Conservation (phyloP, 345 rosid species). For the Brassica carinata region DNA sequence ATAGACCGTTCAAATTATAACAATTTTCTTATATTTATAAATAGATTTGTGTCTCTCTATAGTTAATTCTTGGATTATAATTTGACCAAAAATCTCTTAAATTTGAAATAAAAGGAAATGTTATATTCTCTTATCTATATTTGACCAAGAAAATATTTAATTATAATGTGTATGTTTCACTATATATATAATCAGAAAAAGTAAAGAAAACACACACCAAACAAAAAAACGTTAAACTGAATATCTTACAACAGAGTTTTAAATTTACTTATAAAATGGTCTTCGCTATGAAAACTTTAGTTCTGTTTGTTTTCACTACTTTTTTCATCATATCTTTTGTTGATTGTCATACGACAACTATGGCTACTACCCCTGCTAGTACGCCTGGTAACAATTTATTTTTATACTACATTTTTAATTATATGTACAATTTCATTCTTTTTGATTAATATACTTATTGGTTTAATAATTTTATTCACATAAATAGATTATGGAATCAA, state of each 20-base stretch:
- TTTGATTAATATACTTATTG: background rate
- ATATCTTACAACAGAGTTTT: background rate
- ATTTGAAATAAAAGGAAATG: background rate
- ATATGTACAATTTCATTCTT: background rate
- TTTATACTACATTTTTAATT: background rate
- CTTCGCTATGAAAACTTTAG: background rate
- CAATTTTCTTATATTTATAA: too few species aligned
- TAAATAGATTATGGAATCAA: background rate
- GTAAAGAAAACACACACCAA: background rate
- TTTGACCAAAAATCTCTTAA: background rate
- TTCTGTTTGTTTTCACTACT: background rate
- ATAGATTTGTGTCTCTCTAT: background rate
- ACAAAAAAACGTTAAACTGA: background rate
- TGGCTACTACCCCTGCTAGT: background rate
- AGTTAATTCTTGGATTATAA: background rate
- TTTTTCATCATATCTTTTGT: background rate
- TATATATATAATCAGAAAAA: background rate
- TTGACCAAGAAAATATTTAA: background rate
- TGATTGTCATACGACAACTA: background rate
- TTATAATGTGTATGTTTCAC: background rate
- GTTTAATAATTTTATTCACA: background rate
- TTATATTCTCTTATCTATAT: background rate
- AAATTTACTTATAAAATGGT: background rate
- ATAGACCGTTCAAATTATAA: too few species aligned
- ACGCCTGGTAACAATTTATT: background rate